A percentile compares a stretch with the other conserved stretches of the same genome.
Evolutionary conservation across 129 eudicot genomes (phyloP).

Genomic region (Centaurea solstitialis): DNA sequence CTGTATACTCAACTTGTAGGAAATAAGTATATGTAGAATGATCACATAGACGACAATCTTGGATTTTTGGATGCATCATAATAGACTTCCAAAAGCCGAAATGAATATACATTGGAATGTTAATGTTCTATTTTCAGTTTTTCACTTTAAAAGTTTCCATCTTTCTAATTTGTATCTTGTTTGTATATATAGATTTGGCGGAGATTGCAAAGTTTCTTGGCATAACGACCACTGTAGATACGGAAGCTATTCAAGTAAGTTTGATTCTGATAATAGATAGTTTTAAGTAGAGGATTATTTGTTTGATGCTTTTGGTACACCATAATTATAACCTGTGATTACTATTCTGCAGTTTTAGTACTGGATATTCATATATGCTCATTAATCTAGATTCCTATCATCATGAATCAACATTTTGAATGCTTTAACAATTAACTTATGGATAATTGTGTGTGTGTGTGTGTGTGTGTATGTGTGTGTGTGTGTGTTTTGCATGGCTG

Average conservation of each 20-base stretch:
- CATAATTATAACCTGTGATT: background rate
- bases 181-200: slow-evolving; percentile 68
- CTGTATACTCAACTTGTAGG: background rate
- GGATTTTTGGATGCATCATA: background rate
- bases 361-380: background rate
- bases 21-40: background rate
- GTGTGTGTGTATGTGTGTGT: background rate
- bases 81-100: background rate
- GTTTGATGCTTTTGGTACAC: slow-evolving; percentile 14
- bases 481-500: background rate
- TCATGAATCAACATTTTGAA: background rate
- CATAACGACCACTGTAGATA: slow-evolving; percentile 80
- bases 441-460: background rate
- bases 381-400: background rate
- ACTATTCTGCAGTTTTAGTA: background rate
- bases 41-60: background rate
- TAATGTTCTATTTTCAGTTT: background rate
- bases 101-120: background rate
- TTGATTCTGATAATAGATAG: background rate
- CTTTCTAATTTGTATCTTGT: background rate
- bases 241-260: slow-evolving; percentile 95
- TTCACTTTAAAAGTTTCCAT: background rate
- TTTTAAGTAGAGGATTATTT: background rate
- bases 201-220: slow-evolving; percentile 99
- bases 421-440: background rate